Base-by-base conservation (phyloP, 495 filamentous ascomycete genomes). In the Lindgomyces ingoldianus region DNA sequence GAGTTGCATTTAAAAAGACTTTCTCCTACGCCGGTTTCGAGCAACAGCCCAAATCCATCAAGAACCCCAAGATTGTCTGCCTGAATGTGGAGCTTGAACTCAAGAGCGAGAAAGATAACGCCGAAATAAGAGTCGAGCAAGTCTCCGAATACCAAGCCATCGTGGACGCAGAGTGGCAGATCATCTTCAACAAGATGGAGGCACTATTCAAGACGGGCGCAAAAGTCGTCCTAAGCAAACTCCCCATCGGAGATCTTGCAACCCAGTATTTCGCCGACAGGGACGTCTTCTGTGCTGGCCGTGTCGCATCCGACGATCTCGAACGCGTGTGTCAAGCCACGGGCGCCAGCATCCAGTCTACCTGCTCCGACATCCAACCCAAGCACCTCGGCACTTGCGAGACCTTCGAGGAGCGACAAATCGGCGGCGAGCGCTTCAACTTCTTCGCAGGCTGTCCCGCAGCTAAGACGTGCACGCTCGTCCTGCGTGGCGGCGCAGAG, bases 111-210 rank as follows among this genome's bases (percentile, higher is more conserved):
- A 98, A 97, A 81, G 94, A 98, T 80, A 98, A 98, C 70, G 94
- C 94, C 49, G 94, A 98, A 78, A 92, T 98, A 60, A 85, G 94
- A 65, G 92, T 98, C 48, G 94, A 97, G 78, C 94, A 98, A 73
- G 94, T 98, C 60, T 96, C 93, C 27, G 94, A 98, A 80, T 98
- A 98, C 81, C 94, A 98, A 79, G 94, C 94, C 50, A 96, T 98
- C 70, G 94, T 98, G 74, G 94, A 98, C 74, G 94, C 94, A 42
- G 94, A 98, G 77, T 98, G 94, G 94, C 90, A 96, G 79, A 98
- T 98, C 74, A 98, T 98, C 75, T 96, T 86, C 85, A 92, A 97
- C 83, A 98, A 98, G 83, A 87, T 98, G 70, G 93, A 98, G 78
- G 91, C 93, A 26, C 78, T 93, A 51, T 83, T 91, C 83, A 87